Base-by-base conservation (phyloP, 139 green algal genomes). In the Nannochloris sp. region DNA sequence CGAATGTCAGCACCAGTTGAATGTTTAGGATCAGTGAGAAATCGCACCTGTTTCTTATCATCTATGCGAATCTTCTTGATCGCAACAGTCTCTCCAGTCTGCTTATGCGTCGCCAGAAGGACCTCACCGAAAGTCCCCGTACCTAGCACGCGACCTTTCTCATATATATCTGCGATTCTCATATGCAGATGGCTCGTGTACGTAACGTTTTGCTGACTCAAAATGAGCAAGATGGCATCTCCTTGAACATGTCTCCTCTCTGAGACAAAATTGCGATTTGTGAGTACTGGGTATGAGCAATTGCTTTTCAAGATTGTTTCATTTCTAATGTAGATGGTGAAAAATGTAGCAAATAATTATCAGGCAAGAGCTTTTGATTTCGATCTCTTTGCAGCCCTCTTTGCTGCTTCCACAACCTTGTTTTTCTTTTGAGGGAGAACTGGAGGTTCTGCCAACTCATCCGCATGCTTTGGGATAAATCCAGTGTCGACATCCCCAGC, bases 401-500 rank as follows among this genome's bases (percentile, higher is more conserved):
- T 68, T 31, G 64, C 64, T 37, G 51, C 53, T 53, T 62, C 44
- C 24, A 63, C 44, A 29, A 68, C 64, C 40, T 25, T 36, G 27
- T 67, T 64, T 29, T 46, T 60, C 63, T 65, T 62, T 19, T 65
- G 57, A 14, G 25, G 12, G 31, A 69, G 53, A 24, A 79, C 73
- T 11, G 79, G 83, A 36, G 72, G 68, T 37, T 64, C 64, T 23
- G 60, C 8, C 18, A 96, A 79, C 56, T 87, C 74, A 9, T 94
- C 86, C 0, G 64, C 71, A 75, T 96, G 73, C 75, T 89, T 94
- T 23, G 67, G 40, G 64, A 97, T 96, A 86, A 97, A 97, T 48
- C 82, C 76, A 18, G 74, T 82, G 69, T 82, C 68, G 29, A 87
- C 79, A 12, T 81, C 69, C 18, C 83, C 85, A 4, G 37, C 44